Base-by-base conservation (phyloP, 2,329 filamentous ascomycete genomes). In the Neofusicoccum parvum region DNA sequence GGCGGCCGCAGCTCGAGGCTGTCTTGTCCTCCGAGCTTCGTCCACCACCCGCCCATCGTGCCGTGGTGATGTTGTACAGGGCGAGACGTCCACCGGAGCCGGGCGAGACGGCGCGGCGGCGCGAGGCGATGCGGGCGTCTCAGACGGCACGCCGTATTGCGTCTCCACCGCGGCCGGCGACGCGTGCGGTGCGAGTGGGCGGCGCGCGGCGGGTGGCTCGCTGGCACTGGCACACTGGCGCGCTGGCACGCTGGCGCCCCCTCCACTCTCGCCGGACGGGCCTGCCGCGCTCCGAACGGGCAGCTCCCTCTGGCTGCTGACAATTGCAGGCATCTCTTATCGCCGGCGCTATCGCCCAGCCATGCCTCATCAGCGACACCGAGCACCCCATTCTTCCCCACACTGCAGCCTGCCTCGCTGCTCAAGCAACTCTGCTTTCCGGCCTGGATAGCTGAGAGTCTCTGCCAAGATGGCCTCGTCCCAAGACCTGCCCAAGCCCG, bases 401-500 rank as follows among this genome's bases (percentile, higher is more conserved):
- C 53, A 48, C 43, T 36, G 23, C 54, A 12, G 14, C 17, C 36
- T 7, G 10, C 17, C 15, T 15, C 6, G 2, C 15, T 46, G 3
- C 14, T 12, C 54, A 39, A 17, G 17, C 32, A 39, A n/a, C n/a
- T 23, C 37, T 45, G 37, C 39, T 27, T 4, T 27, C 54, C 17
- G 39, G 3, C 23, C 39, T 15, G 14, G 27, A 6, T 2, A 5
- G n/a, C 9, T 45, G n/a, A 27, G 23, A 7, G n/a, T 27, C 27
- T 27, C 32, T 2, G 39, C 62, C 37, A 56, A 27, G 3, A 64
- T 64, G 62, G 62, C 15, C 15, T 10, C 39, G 10, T 14, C 10
- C 20, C n/a, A 20, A 12, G 46, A 50, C n/a, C 43, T 65, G 5
- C 51, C 62, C 20, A 39, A 43, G 65, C 92, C 94, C 5, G 80